Base-by-base conservation (phyloP, 192 early-diverging fungal genomes). In the Cetraspora pellucida region DNA sequence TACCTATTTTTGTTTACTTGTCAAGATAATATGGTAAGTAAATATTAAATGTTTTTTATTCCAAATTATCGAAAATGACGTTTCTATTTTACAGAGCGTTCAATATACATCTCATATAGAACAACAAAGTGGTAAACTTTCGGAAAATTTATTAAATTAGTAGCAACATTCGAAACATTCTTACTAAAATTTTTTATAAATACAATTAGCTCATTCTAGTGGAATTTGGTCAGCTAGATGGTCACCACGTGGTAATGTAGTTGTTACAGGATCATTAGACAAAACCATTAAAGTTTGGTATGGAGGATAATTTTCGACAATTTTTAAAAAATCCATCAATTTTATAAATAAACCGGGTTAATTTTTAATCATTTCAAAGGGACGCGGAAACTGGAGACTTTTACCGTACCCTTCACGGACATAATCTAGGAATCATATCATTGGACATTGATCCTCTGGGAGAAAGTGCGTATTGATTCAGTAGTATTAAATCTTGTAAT, bases 141-240 rank as follows among this genome's bases (percentile, higher is more conserved):
- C 50, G 19, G 16, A 54, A 54, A 19, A 54, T 54, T 54, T 11
- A 19, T 0, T 54, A 0, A 17, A 17, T 52, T 52, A 52, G 19
- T 19, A 19, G 2, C 50, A 2, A 19, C 50, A 11, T 49, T 19
- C 16, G 3, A 13, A 54, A 16, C 19, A 19, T 16, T 13, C 50
- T 14, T 5, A n/a, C 13, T 54, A 9, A 54, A 54, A n/a, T 19
- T 54, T 4, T 3, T 19, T 54, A 54, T 54, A 54, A 54, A 54
- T 13, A 54, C 19, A 4, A 54, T 11, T 54, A 93, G 93, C 93
- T 2, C 93, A 95, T 72, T 85, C 82, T 28, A 91, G 91, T 80
- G 91, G 87, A 46, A 91, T 95, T 64, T 94, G 91, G 92, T 72
- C 83, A 59, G 90, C 94, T 25, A 83, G 85, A 10, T 95, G 93